Evolutionary conservation across 2,329 filamentous ascomycete genomes (phyloP).

Genomic region (Hypoxylon sp.): DNA sequence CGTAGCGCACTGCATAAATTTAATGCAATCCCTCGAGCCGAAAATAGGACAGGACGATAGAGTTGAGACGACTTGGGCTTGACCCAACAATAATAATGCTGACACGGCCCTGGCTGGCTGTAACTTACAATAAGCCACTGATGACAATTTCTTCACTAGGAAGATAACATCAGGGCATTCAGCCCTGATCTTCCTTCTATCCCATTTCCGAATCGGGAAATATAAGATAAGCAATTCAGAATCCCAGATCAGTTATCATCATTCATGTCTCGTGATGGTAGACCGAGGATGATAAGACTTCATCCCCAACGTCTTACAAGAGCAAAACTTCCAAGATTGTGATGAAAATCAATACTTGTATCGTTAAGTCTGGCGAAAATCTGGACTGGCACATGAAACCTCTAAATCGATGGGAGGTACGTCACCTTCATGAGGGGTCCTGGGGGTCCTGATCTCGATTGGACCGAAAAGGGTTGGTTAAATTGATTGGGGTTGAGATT

Average conservation of each 20-base stretch:
- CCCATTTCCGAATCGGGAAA: slow-evolving; percentile 18
- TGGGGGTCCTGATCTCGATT: slow-evolving; percentile 33
- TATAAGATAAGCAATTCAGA: neutral
- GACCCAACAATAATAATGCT: slow-evolving; percentile 33
- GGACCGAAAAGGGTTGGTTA: slow-evolving; percentile 20
- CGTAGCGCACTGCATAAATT: slow-evolving; percentile 43
- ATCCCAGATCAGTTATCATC: slow-evolving; percentile 10
- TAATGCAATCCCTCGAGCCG: slow-evolving; percentile 46
- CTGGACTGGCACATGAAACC: slow-evolving; percentile 39
- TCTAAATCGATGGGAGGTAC: slow-evolving; percentile 31
- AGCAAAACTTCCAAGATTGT: slow-evolving; percentile 5
- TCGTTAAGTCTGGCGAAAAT: slow-evolving; percentile 18
- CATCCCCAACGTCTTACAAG: slow-evolving; percentile 6
- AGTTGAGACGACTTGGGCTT: slow-evolving; percentile 33
- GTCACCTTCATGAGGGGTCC: slow-evolving; percentile 39
- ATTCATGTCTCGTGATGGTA: slow-evolving; percentile 20
- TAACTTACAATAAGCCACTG: slow-evolving; percentile 20
- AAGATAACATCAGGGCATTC: neutral
- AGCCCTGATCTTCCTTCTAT: neutral
- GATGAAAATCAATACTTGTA: slow-evolving; percentile 8
- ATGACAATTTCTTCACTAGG: slow-evolving; percentile 24
- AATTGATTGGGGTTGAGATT: slow-evolving; percentile 15
- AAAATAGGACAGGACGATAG: slow-evolving; percentile 43
- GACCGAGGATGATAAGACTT: slow-evolving; percentile 8
- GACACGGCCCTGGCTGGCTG: slow-evolving; percentile 31